These are phyloP conservation scores for Pseudopyrenochaeta lycopersici DNA, from an alignment of 2,329 filamentous ascomycete genomes.

Conservation along the genomic window DNA sequence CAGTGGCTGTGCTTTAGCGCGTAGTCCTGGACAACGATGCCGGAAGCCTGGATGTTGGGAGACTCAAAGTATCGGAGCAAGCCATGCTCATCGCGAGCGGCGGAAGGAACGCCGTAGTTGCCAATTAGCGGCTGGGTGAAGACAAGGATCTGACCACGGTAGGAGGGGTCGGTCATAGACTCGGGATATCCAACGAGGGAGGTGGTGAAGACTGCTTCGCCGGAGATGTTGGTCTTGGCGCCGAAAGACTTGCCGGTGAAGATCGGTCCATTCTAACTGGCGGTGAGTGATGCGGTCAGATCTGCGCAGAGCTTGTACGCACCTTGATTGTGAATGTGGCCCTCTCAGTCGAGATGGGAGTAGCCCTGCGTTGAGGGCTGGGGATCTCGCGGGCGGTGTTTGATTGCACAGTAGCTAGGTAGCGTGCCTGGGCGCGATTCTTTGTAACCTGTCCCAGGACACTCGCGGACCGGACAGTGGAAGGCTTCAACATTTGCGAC, in stretches of 20 bases:
- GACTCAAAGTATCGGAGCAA: slow-evolving; percentile 98
- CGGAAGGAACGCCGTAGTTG: slow-evolving; percentile 96
- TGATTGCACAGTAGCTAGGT: slow-evolving; percentile 72
- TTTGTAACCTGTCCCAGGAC: slow-evolving; percentile 59
- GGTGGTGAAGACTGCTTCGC: slow-evolving; percentile 98
- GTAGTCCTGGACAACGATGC: slow-evolving; percentile 94
- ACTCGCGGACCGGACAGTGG: slow-evolving; percentile 54
- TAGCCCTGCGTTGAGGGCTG: slow-evolving; percentile 65
- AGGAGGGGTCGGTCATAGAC: slow-evolving; percentile 76
- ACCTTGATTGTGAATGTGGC: slow-evolving; percentile 96
- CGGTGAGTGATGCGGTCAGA: slow-evolving; percentile 41
- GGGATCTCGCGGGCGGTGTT: slow-evolving; percentile 77
- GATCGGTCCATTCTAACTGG: slow-evolving; percentile 81
- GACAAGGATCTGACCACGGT: slow-evolving; percentile 90
- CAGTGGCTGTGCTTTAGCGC: slow-evolving; percentile 96
- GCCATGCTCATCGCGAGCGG: slow-evolving; percentile 83
- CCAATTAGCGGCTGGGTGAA: slow-evolving; percentile 98
- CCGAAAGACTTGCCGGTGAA: slow-evolving; percentile 97
- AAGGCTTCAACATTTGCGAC: slow-evolving; percentile 62
- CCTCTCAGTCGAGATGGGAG: slow-evolving; percentile 74
- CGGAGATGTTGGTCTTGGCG: slow-evolving; percentile 94
- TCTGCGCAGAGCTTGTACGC: slow-evolving; percentile 45
- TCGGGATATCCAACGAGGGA: slow-evolving; percentile 98
- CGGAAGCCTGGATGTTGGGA: slow-evolving; percentile 94
- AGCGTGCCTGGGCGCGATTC: slow-evolving; percentile 56